phyloP scores from a whole-genome alignment of 2,329 filamentous ascomycete species.

The Cladophialophora yegresii region DNA sequence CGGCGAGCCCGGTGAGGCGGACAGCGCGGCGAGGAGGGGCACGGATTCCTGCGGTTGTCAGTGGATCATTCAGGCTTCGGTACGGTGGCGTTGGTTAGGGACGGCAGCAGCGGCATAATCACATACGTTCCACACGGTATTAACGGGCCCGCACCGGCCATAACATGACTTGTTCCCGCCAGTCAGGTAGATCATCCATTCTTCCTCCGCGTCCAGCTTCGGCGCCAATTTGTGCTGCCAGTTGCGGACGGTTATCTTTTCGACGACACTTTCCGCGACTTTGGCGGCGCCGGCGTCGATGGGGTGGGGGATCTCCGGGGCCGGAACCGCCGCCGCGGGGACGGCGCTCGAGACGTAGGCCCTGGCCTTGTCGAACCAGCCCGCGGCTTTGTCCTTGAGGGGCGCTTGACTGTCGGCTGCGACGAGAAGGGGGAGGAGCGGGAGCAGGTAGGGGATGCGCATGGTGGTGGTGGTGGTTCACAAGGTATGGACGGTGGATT shows the following conservation, averaged over 20 bases:
- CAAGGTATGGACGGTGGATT: no score
- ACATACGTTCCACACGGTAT: slow-evolving; percentile 56
- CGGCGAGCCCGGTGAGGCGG: slow-evolving; percentile 48
- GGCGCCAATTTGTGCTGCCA: slow-evolving; percentile 57
- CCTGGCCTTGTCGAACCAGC: slow-evolving; percentile 56
- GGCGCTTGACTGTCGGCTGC: slow-evolving; percentile 57
- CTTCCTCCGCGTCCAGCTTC: slow-evolving; percentile 49
- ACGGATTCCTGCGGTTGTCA: slow-evolving; percentile 51
- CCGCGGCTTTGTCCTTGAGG: slow-evolving; percentile 49
- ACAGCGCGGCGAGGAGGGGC: slow-evolving; percentile 50
- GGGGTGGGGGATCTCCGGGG: slow-evolving; percentile 37
- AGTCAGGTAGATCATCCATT: slow-evolving; percentile 62
- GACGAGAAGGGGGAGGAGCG: slow-evolving; percentile 40
- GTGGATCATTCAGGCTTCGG: no score
- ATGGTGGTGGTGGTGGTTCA: slow-evolving; percentile 40
- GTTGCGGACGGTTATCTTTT: slow-evolving; percentile 58
- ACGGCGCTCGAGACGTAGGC: slow-evolving; percentile 56
- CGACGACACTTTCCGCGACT: slow-evolving; percentile 54
- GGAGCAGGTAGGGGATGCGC: slow-evolving; percentile 56
- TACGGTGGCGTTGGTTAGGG: neutral
- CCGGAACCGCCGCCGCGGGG: slow-evolving; percentile 34
- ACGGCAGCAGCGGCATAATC: neutral
- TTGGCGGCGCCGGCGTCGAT: slow-evolving; percentile 50
- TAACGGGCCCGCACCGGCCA: slow-evolving; percentile 58
- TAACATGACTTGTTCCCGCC: slow-evolving; percentile 67